Percentiles rank a stretch among this genome's conserved stretches.
Evolutionary conservation across 2,329 filamentous ascomycete species (phyloP).

Genomic region (Pseudogymnoascus sp.): DNA sequence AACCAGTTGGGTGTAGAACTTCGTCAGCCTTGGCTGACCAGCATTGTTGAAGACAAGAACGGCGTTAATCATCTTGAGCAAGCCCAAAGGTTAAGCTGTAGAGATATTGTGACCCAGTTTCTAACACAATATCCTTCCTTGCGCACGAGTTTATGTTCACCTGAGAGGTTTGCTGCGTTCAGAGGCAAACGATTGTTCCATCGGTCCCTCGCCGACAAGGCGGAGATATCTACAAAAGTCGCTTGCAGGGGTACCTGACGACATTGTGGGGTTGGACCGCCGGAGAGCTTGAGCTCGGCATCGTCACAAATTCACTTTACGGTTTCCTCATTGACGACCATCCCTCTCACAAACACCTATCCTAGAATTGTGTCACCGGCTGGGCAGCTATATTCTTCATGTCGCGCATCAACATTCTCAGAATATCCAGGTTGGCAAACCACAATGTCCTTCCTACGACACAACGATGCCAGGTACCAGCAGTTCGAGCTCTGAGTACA

Average conservation of each 20-base stretch:
- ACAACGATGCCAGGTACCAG: slow-evolving; percentile 2
- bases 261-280: background rate
- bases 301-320: background rate
- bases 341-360: background rate
- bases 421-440: slow-evolving; percentile 6
- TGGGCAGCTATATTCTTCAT: background rate
- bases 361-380: background rate
- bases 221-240: slow-evolving; percentile 7
- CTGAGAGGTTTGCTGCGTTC: background rate
- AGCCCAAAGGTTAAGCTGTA: background rate
- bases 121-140: background rate
- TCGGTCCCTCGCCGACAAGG: background rate
- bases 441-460: background rate
- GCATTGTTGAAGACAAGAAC: slow-evolving; percentile 98
- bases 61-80: slow-evolving; percentile 80
- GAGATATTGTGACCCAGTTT: background rate
- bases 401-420: background rate
- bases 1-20: slow-evolving; percentile 97
- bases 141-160: background rate
- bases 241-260: slow-evolving; percentile 4
- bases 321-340: background rate
- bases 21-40: slow-evolving; percentile 90
- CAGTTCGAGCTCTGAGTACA: background rate
- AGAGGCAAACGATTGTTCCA: background rate
- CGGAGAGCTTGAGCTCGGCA: background rate